phyloP scores from a whole-genome alignment of 1,139 yeast species.

The Geotrichum australiense region DNA sequence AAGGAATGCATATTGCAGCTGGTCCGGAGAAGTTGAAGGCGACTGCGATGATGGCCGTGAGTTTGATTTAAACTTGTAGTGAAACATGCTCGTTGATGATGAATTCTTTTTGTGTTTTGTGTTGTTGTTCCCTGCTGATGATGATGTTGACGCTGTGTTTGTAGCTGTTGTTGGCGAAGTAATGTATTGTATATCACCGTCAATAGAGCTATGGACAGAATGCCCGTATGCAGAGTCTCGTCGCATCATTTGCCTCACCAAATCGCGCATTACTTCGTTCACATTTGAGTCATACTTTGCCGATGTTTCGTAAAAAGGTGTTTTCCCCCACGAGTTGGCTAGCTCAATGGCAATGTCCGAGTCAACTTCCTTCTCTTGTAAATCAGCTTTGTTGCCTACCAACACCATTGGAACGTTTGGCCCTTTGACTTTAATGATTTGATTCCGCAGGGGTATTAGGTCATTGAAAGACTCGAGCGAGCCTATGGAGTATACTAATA shows the following conservation, averaged over 20 bases:
- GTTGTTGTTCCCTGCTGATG: constrained; percentile 9
- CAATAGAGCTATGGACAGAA: constrained; percentile 16
- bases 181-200: constrained; percentile 10
- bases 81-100: constrained; percentile 10
- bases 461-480: constrained; percentile 78
- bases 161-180: constrained; percentile 10
- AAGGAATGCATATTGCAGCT: constrained; percentile 9
- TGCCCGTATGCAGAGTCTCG: constrained; percentile 31
- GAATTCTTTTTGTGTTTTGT: constrained; percentile 9
- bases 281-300: constrained; percentile 84
- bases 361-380: constrained; percentile 54
- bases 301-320: constrained; percentile 72
- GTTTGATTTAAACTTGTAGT: constrained; percentile 8
- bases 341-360: constrained; percentile 45
- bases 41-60: neutral
- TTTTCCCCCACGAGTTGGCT: constrained; percentile 84
- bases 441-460: constrained; percentile 73
- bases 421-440: constrained; percentile 75
- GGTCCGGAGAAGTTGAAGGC: constrained; percentile 6
- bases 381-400: constrained; percentile 51
- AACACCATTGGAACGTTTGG: constrained; percentile 43
- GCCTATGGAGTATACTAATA: constrained; percentile 73
- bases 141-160: constrained; percentile 2
- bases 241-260: constrained; percentile 60
- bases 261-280: constrained; percentile 79